Conservation (phyloP, 2,329 filamentous ascomycete species). For the Eutypella sp. region DNA sequence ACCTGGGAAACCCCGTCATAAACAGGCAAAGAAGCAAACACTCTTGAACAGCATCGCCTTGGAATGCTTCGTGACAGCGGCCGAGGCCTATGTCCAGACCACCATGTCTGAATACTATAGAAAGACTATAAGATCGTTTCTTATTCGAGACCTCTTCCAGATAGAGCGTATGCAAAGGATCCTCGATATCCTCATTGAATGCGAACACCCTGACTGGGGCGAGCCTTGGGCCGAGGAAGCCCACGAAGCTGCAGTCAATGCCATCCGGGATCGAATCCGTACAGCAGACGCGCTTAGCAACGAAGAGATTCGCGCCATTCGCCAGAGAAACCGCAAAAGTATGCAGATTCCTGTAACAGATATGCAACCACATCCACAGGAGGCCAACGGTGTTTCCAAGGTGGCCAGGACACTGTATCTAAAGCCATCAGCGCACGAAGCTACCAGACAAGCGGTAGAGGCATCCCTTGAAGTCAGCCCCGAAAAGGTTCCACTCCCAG, state of each 20-base stretch:
- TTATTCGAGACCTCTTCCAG: not conserved
- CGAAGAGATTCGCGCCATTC: not conserved
- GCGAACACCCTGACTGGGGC: not conserved
- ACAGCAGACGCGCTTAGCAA: not conserved
- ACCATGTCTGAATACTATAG: not conserved
- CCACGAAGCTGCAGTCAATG: not conserved
- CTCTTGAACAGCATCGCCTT: not conserved
- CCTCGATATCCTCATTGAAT: not conserved
- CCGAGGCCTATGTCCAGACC: not conserved
- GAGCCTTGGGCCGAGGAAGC: not conserved
- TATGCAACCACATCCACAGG: too few species aligned
- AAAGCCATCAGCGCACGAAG: not conserved
- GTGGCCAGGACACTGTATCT: too few species aligned
- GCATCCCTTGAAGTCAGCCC: too few species aligned
- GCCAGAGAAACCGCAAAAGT: not conserved
- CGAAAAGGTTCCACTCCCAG: not conserved
- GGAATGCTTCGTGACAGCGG: too few species aligned
- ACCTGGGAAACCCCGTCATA: too few species aligned
- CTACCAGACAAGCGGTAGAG: not conserved
- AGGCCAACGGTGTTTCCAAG: too few species aligned
- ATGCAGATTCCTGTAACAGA: too few species aligned
- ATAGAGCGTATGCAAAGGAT: not conserved
- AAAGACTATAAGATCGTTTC: not conserved
- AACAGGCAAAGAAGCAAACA: not conserved
- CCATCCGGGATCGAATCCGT: not conserved